Conservation (phyloP, 805 yeast genomes). For the Schizosaccharomyces pombe region DNA sequence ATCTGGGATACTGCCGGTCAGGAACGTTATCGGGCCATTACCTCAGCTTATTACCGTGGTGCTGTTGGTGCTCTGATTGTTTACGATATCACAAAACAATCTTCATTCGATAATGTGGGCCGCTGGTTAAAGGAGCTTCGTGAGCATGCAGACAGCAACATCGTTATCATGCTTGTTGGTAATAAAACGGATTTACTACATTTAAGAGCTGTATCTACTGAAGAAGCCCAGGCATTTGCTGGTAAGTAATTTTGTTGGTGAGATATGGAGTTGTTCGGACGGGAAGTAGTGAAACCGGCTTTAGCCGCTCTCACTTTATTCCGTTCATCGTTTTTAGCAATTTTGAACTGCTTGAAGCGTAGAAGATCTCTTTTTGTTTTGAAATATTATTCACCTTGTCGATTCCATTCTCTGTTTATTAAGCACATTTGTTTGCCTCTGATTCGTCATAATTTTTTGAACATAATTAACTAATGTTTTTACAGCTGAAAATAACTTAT, state of each 20-base stretch:
- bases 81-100: conserved; percentile 87
- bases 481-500: conserved; percentile 51
- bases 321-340: too few species aligned
- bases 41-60: conserved; percentile 91
- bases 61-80: conserved; percentile 94
- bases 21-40: conserved; percentile 92
- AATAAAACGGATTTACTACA: conserved; percentile 89
- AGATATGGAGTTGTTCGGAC: too few species aligned
- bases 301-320: too few species aligned
- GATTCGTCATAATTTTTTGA: neutral
- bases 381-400: neutral
- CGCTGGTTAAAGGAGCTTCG: conserved; percentile 84
- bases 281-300: too few species aligned
- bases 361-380: too few species aligned
- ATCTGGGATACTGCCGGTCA: conserved; percentile 99
- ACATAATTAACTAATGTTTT: conserved; percentile 6
- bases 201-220: conserved; percentile 88
- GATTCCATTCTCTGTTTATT: neutral
- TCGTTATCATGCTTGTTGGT: conserved; percentile 89
- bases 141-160: conserved; percentile 91
- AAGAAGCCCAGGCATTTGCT: conserved; percentile 85
- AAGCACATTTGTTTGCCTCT: neutral
- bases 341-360: too few species aligned
- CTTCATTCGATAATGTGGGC: conserved; percentile 69
- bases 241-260: conserved; percentile 4